phyloP scores from a whole-genome alignment of 2,329 filamentous ascomycete genomes.

The Helotiales sp. region DNA sequence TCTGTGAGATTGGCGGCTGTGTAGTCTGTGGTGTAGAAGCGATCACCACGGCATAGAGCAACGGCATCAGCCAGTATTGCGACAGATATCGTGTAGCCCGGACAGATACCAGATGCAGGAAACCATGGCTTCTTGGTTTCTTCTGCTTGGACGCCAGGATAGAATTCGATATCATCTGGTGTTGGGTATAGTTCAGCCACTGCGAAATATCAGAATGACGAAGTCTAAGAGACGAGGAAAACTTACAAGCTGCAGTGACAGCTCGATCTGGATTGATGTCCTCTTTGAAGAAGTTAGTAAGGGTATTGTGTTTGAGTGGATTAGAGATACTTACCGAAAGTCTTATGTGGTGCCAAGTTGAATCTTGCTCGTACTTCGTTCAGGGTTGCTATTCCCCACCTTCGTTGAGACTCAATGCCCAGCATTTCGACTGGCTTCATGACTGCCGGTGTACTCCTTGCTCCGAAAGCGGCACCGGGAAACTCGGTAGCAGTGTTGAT shows the following conservation, averaged over 20 bases:
- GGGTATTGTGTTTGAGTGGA: neutral
- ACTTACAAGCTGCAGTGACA: conserved; percentile 47
- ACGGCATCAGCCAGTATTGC: conserved; percentile 59
- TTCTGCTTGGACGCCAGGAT: conserved; percentile 63
- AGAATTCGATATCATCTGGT: conserved; percentile 59
- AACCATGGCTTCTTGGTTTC: conserved; percentile 49
- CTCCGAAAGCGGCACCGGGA: conserved; percentile 64
- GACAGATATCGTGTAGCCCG: conserved; percentile 50
- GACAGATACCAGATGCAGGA: conserved; percentile 51
- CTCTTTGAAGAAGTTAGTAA: conserved; percentile 42
- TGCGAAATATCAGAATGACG: conserved; percentile 37
- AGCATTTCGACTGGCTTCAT: conserved; percentile 77
- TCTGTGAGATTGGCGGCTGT: conserved; percentile 72
- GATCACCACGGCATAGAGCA: conserved; percentile 53
- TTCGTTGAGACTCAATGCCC: conserved; percentile 72
- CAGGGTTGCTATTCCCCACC: conserved; percentile 69
- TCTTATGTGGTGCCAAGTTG: conserved; percentile 69
- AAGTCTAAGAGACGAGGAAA: too few relatives aligned
- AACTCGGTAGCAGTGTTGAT: conserved; percentile 70
- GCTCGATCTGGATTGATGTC: conserved; percentile 78
- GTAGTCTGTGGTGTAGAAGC: conserved; percentile 50
- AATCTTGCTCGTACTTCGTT: conserved; percentile 88
- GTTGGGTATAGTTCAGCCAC: conserved; percentile 67
- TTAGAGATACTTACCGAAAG: conserved; percentile 45
- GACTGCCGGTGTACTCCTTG: conserved; percentile 69